Evolutionary conservation across 2,329 filamentous ascomycete species (phyloP).

Genomic region (Mycosphaerella arachidis): DNA sequence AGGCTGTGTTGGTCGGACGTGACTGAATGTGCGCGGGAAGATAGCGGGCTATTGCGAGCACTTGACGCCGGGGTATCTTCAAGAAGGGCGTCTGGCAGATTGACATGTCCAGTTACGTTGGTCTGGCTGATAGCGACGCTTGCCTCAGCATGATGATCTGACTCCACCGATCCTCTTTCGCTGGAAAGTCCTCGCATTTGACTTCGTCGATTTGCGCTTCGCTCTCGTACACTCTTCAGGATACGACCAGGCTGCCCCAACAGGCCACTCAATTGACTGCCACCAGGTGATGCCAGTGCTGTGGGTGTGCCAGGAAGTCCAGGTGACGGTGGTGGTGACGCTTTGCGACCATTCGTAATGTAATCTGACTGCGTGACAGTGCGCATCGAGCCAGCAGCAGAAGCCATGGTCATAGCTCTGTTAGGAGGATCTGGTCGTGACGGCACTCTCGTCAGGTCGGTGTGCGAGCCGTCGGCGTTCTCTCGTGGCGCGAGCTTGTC

Average conservation of each 20-base stretch:
- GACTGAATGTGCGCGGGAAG: slow-evolving; percentile 21
- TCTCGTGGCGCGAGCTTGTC: slow-evolving; percentile 13
- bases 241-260: slow-evolving; percentile 45
- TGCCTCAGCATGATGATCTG: slow-evolving; percentile 61
- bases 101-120: slow-evolving; percentile 56
- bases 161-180: slow-evolving; percentile 57
- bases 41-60: slow-evolving; percentile 23
- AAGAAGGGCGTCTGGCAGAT: slow-evolving; percentile 47
- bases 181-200: slow-evolving; percentile 56
- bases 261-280: slow-evolving; percentile 41
- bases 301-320: slow-evolving; percentile 43
- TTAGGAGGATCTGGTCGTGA: slow-evolving; percentile 33
- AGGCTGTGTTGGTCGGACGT: slow-evolving; percentile 16
- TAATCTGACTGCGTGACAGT: slow-evolving; percentile 44
- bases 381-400: slow-evolving; percentile 40
- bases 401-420: slow-evolving; percentile 39
- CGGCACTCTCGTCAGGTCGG: slow-evolving; percentile 17
- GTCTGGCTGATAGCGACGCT: slow-evolving; percentile 61
- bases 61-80: slow-evolving; percentile 18
- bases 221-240: slow-evolving; percentile 44
- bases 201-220: slow-evolving; percentile 42
- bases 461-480: slow-evolving; percentile 13
- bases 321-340: slow-evolving; percentile 35
- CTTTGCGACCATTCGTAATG: not conserved
- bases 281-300: slow-evolving; percentile 40